phyloP scores from a whole-genome alignment of 306 rosid species.

The Albizia julibrissin region DNA sequence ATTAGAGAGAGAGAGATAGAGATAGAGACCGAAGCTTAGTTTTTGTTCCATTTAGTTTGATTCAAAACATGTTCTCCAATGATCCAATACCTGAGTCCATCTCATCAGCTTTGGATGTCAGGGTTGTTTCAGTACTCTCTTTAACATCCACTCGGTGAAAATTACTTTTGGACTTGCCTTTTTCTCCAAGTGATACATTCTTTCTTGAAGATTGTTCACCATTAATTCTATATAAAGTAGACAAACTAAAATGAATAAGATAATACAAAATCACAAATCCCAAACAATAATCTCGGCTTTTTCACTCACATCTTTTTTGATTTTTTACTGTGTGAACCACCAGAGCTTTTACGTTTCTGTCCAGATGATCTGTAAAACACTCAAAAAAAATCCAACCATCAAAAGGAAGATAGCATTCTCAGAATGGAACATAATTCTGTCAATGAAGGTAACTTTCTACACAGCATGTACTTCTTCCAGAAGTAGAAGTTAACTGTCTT shows the following conservation, averaged over 20 bases:
- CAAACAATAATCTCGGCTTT: conserved; percentile 23
- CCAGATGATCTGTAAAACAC: conserved; percentile 61
- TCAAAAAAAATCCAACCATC: conserved; percentile 32
- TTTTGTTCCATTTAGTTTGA: conserved; percentile 11
- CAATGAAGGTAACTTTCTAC: background rate
- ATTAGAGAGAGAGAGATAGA: background rate
- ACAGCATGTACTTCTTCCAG: background rate
- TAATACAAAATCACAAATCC: conserved; percentile 30
- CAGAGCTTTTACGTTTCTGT: conserved; percentile 49
- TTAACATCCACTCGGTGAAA: conserved; percentile 49
- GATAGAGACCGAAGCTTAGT: conserved; percentile 14
- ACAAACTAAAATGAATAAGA: conserved; percentile 17
- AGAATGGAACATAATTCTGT: conserved; percentile 6
- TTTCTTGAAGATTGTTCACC: conserved; percentile 67
- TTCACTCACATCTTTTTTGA: conserved; percentile 62
- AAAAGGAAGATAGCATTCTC: conserved; percentile 31
- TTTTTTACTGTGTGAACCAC: conserved; percentile 51
- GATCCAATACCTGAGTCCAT: conserved; percentile 58
- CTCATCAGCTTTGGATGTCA: conserved; percentile 53
- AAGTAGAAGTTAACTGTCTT: background rate
- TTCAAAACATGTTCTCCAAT: conserved; percentile 17
- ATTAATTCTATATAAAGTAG: conserved; percentile 52
- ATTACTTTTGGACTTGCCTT: conserved; percentile 48
- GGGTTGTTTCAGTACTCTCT: conserved; percentile 58
- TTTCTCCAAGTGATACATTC: conserved; percentile 46